Base-by-base conservation (phyloP, 768 basidiomycete genomes). In the Calocybe cyanea region DNA sequence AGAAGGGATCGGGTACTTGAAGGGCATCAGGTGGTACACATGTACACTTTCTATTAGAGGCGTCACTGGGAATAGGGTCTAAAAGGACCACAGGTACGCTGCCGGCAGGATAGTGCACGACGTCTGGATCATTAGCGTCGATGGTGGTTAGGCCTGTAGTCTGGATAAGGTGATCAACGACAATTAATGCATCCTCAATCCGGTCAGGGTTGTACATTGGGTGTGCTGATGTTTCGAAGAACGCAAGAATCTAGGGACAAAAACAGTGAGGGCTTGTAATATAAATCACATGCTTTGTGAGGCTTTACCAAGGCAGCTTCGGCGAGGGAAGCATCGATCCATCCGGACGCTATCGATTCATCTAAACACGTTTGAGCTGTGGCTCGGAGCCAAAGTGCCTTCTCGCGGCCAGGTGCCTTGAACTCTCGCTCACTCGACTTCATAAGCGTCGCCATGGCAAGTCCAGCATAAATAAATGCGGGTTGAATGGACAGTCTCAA, bases 161-260 rank as follows among this genome's bases (percentile, higher is more conserved):
- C n/a, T 69, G 72, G 49, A 91, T 76, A 46, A 89, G 78, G 23
- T 72, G 69, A 58, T 91, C 88, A 24, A 90, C 69, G 18, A 73
- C 67, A 32, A 75, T 58, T 8, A 91, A 66, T 0, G 86, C 71
- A 15, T 63, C 63, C 17, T 69, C 66, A 9, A 79, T 74, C 11
- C 81, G 75, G 17, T 77, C 73, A 3, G 75, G 68, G 17, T 72
- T 75, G 57, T 87, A 76, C 34, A 75, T 67, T 5, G 85, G 86
- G 49, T 90, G 84, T 4, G 83, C 76, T 1, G 84, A 89, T 0
- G 78, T 76, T 60, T 91, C 88, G 54, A 87, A 91, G 2, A 91
- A 66, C 4, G 87, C 83, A 7, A 90, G 71, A 39, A 91, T 78
- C 87, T 87, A 49, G 35, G 15, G 23, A 7, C n/a, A 14, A 6